A percentile compares a stretch with the other conserved stretches of the same genome.
Evolutionary conservation across 331 rosid species (phyloP).

Genomic region (Pyrus hybrid): DNA sequence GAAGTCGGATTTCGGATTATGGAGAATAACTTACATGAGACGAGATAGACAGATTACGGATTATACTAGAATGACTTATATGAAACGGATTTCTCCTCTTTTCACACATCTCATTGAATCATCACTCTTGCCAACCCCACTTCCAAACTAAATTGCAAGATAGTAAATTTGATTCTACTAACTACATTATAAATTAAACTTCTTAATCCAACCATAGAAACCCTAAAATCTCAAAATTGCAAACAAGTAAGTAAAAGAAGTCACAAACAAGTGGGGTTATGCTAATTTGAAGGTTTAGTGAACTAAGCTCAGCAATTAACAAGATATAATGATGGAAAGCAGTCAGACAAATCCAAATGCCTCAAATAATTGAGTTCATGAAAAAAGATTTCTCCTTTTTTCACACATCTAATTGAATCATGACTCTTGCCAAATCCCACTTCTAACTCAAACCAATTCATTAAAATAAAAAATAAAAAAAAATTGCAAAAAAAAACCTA

Average conservation of each 20-base stretch:
- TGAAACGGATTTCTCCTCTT: background rate
- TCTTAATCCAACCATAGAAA: background rate
- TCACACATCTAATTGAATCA: constrained; percentile 73
- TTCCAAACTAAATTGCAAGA: background rate
- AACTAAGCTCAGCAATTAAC: too few species aligned
- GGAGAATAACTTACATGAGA: too few species aligned
- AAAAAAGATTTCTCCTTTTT: constrained; percentile 17
- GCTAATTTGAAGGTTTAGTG: background rate
- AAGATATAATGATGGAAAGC: background rate
- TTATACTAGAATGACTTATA: too few species aligned
- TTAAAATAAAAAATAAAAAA: too few species aligned
- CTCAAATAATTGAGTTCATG: constrained; percentile 32
- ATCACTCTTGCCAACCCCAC: constrained; percentile 38
- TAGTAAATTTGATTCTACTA: too few species aligned
- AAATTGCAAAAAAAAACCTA: background rate
- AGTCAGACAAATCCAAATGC: constrained; percentile 30
- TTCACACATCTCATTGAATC: constrained; percentile 71
- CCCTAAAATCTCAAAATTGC: background rate
- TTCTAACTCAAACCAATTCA: background rate
- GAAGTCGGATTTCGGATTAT: too few species aligned
- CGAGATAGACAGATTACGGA: too few species aligned
- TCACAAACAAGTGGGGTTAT: background rate
- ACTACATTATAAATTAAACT: too few species aligned
- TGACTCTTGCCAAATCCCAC: constrained; percentile 32
- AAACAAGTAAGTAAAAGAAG: background rate